A percentile compares a stretch with the other conserved stretches of the same genome.
phyloP scores from a whole-genome alignment of 148 eudicot species.

The Pouteria glomerata region DNA sequence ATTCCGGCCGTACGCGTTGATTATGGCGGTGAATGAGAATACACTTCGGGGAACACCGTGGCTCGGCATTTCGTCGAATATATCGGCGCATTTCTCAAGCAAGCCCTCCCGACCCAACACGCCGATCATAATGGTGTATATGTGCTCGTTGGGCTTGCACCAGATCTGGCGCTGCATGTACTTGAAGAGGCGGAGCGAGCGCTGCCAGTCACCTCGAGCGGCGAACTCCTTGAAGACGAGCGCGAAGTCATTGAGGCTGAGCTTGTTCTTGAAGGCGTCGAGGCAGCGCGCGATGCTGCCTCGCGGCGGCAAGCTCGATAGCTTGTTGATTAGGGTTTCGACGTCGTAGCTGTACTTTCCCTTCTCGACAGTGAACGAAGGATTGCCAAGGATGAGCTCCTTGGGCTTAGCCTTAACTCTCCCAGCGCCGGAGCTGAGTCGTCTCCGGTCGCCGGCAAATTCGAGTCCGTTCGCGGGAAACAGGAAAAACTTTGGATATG shows the following conservation, averaged over 20 bases:
- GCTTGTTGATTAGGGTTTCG: slow-evolving; percentile 73
- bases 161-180: slow-evolving; percentile 96
- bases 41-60: slow-evolving; percentile 65
- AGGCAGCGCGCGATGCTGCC: slow-evolving; percentile 91
- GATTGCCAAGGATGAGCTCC: slow-evolving; percentile 63
- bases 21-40: slow-evolving; percentile 76
- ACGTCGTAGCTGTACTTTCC: slow-evolving; percentile 91
- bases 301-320: slow-evolving; percentile 81
- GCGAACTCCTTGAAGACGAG: slow-evolving; percentile 88
- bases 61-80: slow-evolving; percentile 78
- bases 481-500: background rate
- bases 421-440: slow-evolving; percentile 14
- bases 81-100: slow-evolving; percentile 68
- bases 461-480: background rate
- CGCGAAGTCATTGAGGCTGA: slow-evolving; percentile 69
- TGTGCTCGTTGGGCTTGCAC: slow-evolving; percentile 94
- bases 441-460: background rate
- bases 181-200: slow-evolving; percentile 83
- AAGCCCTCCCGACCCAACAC: slow-evolving; percentile 79
- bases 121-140: slow-evolving; percentile 68
- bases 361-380: slow-evolving; percentile 61
- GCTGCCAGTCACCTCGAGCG: slow-evolving; percentile 86
- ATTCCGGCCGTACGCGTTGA: slow-evolving; percentile 83
- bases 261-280: slow-evolving; percentile 73
- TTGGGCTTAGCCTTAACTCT: slow-evolving; percentile 42